These are phyloP conservation scores for Phytophthora constricta DNA, from an alignment of 352 stramenopile species.

Conservation along the genomic window DNA sequence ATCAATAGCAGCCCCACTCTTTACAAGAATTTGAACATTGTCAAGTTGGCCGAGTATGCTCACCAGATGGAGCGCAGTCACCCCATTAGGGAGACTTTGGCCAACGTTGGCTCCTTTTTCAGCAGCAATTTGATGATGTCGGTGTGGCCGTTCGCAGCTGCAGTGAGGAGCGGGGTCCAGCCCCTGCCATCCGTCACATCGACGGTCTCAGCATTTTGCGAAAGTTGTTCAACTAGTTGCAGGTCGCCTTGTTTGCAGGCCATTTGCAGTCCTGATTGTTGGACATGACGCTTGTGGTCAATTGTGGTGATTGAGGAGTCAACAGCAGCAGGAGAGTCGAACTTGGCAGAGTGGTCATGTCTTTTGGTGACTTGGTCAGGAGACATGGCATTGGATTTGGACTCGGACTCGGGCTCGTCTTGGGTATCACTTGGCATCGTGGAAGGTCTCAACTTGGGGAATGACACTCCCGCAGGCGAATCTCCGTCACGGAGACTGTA, in stretches of 20 bases:
- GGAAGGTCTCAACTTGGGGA: too few relatives aligned
- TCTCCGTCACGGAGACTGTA: too few relatives aligned
- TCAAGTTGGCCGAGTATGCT: not conserved
- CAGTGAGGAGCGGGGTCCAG: not conserved
- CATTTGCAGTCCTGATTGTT: too few relatives aligned
- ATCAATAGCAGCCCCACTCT: constrained; percentile 8
- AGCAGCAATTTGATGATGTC: not conserved
- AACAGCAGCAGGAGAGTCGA: too few relatives aligned
- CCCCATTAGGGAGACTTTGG: not conserved
- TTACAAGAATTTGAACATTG: constrained; percentile 1
- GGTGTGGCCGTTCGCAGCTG: not conserved
- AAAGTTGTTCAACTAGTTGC: not conserved
- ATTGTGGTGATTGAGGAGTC: too few relatives aligned
- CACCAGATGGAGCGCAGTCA: not conserved
- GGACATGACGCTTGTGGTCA: too few relatives aligned
- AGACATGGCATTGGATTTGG: too few relatives aligned
- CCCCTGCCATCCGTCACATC: not conserved
- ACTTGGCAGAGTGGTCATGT: too few relatives aligned
- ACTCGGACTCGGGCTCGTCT: too few relatives aligned
- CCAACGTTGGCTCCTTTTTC: not conserved
- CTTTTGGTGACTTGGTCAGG: too few relatives aligned
- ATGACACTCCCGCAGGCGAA: too few relatives aligned
- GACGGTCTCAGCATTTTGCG: not conserved
- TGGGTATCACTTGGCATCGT: too few relatives aligned
- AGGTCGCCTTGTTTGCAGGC: not conserved